Evolutionary conservation across 495 filamentous ascomycete genomes (phyloP), one percentile per base, ranked within the genome.

Genomic region (Physcia stellaris): DNA sequence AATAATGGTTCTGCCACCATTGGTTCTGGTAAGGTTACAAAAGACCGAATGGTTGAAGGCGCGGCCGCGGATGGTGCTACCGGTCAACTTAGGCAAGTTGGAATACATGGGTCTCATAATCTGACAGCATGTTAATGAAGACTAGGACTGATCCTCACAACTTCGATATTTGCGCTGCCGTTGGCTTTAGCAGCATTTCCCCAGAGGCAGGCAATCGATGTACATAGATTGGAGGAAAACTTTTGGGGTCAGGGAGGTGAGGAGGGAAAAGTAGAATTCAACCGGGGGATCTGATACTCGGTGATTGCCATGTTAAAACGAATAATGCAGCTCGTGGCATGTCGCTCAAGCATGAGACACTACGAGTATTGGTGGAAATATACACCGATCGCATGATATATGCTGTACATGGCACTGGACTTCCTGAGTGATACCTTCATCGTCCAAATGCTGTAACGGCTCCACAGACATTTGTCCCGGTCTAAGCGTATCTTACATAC

Each of bases 1-100:
- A 0, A 88, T 98, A 59, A 98, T 98, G 90, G 86, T 92, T 3
- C 61, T 98, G 17, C 90, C 90, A 17, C 81, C 87, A 19, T 61
- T 95, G 44, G 61, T 88, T 26, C 66, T 94, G 40, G 79, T 94
- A n/a, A 62, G 75, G 36, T 58, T 95, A 39, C 87, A 94, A 66
- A 66, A 70, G 53, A 77, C 70, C 17, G 57, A 73, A 29, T 92
- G 83, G 85, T 52, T 94, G 48, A 73, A 71, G 57, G 60, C 58
- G 40, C 71, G 80, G 45, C 85, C 87, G 18, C 63, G 78, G 45
- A 64, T 79, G 59, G 75, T 77, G 4, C 49, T 83, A 35, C 85
- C 85, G 2, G 67, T 93, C 9, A 94, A 94, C 59, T 58, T 94
- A 32, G 86, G 70, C 62, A 52, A 31, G 47, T 2, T 19, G 6